These are phyloP conservation scores for Sarocladiaceae sp. DNA, from an alignment of 2,329 filamentous ascomycete species.

Conservation along the genomic window DNA sequence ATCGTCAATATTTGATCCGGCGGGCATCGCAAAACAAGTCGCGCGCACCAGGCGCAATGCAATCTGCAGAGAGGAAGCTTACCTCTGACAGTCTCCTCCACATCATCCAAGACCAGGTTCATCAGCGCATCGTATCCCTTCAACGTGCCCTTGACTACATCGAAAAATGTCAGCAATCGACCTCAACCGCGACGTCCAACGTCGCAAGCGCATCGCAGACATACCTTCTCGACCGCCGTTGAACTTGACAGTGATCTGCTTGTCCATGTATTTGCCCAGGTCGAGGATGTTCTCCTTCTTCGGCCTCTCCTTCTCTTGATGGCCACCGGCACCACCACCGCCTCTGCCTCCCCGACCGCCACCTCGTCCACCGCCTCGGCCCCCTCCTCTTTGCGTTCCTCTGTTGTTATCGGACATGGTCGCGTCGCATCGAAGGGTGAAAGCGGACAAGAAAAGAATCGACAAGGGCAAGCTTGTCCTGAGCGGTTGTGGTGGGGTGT, in stretches of 20 bases:
- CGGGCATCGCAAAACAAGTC: too few species aligned
- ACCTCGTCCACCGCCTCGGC: slow-evolving; percentile 37
- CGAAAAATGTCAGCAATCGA: slow-evolving; percentile 8
- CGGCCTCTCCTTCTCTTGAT: slow-evolving; percentile 62
- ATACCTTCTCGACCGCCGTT: slow-evolving; percentile 87
- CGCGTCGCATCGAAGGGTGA: slow-evolving; percentile 8
- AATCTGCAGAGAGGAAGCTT: slow-evolving; percentile 22
- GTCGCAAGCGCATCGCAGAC: slow-evolving; percentile 16
- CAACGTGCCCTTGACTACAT: slow-evolving; percentile 74
- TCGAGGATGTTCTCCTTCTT: slow-evolving; percentile 99
- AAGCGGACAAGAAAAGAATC: background rate
- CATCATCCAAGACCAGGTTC: slow-evolving; percentile 95
- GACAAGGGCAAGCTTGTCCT: background rate
- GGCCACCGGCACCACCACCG: slow-evolving; percentile 34
- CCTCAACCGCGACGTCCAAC: background rate
- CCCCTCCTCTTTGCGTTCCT: slow-evolving; percentile 40
- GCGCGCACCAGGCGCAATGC: too few species aligned
- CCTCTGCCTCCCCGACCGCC: slow-evolving; percentile 42
- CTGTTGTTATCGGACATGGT: slow-evolving; percentile 45
- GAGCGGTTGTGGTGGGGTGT: background rate
- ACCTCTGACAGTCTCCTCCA: slow-evolving; percentile 88
- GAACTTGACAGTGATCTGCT: slow-evolving; percentile 93
- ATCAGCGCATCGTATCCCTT: slow-evolving; percentile 97
- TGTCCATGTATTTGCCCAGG: slow-evolving; percentile 93
- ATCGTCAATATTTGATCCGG: background rate